These are phyloP conservation scores for Dioszegia hungarica DNA, from an alignment of 768 basidiomycete species.

Conservation along the genomic window DNA sequence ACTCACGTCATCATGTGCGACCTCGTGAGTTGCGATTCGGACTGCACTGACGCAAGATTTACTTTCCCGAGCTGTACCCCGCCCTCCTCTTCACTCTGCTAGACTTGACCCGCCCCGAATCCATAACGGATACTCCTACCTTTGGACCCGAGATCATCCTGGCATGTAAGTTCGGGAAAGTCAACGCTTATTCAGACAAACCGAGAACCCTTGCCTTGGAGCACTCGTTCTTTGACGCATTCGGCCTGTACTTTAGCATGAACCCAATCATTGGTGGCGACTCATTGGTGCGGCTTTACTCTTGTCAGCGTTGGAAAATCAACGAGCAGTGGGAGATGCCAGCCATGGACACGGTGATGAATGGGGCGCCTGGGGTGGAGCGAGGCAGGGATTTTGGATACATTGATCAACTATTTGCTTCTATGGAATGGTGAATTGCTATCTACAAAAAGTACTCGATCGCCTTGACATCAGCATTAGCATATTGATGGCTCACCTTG, in stretches of 20 bases:
- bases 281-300: constrained; percentile 35
- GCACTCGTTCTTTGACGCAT: constrained; percentile 41
- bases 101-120: constrained; percentile 60
- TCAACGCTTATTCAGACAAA: constrained; percentile 27
- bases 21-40: constrained; percentile 56
- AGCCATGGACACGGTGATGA: constrained; percentile 28
- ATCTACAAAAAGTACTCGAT: constrained; percentile 42
- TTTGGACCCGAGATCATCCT: constrained; percentile 55
- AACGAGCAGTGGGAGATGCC: constrained; percentile 31
- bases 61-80: constrained; percentile 75
- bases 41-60: constrained; percentile 56
- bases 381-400: constrained; percentile 31
- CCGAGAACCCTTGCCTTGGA: constrained; percentile 39
- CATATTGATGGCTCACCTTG: constrained; percentile 24
- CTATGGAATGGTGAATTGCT: constrained; percentile 32
- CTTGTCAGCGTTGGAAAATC: constrained; percentile 33
- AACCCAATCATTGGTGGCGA: constrained; percentile 28
- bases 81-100: constrained; percentile 71
- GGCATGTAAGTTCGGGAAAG: constrained; percentile 52
- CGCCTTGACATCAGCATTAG: constrained; percentile 28
- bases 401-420: constrained; percentile 34
- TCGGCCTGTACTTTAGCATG: constrained; percentile 33
- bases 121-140: constrained; percentile 7
- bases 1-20: constrained; percentile 77
- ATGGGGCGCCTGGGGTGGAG: constrained; percentile 24